Percentiles rank a stretch among this genome's conserved stretches.
These are phyloP conservation scores for Fusarium longipes DNA, from an alignment of 2,329 filamentous ascomycete species.

Conservation along the genomic window DNA sequence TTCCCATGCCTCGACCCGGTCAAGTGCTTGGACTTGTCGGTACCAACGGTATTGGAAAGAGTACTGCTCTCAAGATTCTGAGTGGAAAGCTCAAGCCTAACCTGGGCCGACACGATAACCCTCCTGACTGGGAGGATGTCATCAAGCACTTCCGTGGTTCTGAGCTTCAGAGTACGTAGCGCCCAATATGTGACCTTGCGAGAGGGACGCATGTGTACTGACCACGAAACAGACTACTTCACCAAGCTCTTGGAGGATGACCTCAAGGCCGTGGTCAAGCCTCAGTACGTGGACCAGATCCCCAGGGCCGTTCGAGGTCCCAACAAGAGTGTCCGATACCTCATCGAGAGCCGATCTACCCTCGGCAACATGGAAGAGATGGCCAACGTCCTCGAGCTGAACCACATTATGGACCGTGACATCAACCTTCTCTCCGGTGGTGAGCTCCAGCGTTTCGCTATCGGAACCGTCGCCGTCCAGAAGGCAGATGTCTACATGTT, in stretches of 20 bases:
- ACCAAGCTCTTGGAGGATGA: slow-evolving; percentile 98
- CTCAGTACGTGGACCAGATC: slow-evolving; percentile 99
- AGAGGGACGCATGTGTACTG: background rate
- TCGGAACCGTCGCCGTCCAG: slow-evolving; percentile 94
- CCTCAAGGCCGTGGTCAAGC: slow-evolving; percentile 97
- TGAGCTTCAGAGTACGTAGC: slow-evolving; percentile 86
- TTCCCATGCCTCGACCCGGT: slow-evolving; percentile 94
- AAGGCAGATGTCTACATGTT: slow-evolving; percentile 99
- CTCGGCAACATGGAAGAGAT: slow-evolving; percentile 86
- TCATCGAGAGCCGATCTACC: slow-evolving; percentile 81
- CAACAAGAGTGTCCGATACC: slow-evolving; percentile 80
- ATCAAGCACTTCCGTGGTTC: slow-evolving; percentile 98
- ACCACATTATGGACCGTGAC: slow-evolving; percentile 91
- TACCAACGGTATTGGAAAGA: slow-evolving; percentile 99
- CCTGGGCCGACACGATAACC: slow-evolving; percentile 92
- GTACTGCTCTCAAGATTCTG: slow-evolving; percentile 98
- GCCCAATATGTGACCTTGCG: background rate
- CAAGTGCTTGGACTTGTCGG: slow-evolving; percentile 96
- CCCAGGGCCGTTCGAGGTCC: slow-evolving; percentile 88
- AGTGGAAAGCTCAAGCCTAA: slow-evolving; percentile 99
- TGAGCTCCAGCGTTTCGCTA: slow-evolving; percentile 97
- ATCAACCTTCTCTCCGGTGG: slow-evolving; percentile 92
- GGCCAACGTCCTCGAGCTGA: slow-evolving; percentile 84
- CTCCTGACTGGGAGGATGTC: slow-evolving; percentile 99
- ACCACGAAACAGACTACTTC: slow-evolving; percentile 78